phyloP scores from a whole-genome alignment of 805 yeast species.

The Millerago galiae region DNA sequence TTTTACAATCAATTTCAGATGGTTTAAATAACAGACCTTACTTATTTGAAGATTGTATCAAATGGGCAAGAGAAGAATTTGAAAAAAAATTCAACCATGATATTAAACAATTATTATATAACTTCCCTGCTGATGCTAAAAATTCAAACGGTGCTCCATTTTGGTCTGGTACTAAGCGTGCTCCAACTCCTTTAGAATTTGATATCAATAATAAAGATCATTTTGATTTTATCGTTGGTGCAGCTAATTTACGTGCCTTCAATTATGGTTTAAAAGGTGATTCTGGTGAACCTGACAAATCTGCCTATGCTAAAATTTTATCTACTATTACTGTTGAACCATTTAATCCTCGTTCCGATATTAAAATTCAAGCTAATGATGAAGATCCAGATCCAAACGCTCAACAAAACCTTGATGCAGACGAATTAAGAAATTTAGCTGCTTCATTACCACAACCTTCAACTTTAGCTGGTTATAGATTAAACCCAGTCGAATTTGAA shows the following conservation, averaged over 20 bases:
- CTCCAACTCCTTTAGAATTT: conserved; percentile 80
- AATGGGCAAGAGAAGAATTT: conserved; percentile 90
- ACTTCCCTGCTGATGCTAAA: conserved; percentile 90
- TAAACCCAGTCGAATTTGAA: conserved; percentile 90
- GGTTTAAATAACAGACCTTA: conserved; percentile 79
- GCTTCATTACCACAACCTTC: conserved; percentile 84
- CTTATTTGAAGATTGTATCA: conserved; percentile 86
- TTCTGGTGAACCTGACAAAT: conserved; percentile 41
- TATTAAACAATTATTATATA: conserved; percentile 82
- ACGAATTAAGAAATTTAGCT: conserved; percentile 62
- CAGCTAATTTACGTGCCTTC: conserved; percentile 85
- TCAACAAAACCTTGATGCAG: conserved; percentile 43
- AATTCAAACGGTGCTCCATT: conserved; percentile 89
- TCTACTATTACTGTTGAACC: conserved; percentile 45
- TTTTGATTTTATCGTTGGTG: conserved; percentile 77
- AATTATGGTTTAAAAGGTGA: conserved; percentile 87
- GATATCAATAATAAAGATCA: conserved; percentile 74
- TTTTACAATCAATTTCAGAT: conserved; percentile 71
- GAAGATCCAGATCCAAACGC: conserved; percentile 86
- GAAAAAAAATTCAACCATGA: conserved; percentile 82
- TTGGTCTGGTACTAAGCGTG: conserved; percentile 98
- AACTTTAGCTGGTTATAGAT: conserved; percentile 79
- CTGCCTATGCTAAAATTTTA: conserved; percentile 48
- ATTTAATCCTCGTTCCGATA: conserved; percentile 68
- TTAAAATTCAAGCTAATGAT: conserved; percentile 79